Evolutionary conservation across 2,329 filamentous ascomycete species (phyloP).

Genomic region (Epichloe typhina): DNA sequence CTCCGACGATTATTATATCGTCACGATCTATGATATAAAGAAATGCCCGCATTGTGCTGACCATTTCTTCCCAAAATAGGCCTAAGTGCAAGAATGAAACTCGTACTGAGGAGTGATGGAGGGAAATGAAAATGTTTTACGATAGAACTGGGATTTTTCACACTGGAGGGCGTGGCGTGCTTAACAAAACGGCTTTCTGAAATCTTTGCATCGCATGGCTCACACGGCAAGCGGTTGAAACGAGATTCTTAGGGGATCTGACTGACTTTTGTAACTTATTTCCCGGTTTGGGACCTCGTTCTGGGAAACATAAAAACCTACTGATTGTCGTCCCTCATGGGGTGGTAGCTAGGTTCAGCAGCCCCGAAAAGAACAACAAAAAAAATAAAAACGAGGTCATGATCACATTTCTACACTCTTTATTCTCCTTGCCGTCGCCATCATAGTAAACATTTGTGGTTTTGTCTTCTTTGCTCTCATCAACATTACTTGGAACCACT

Average conservation of each 20-base stretch:
- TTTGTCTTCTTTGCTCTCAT: neutral
- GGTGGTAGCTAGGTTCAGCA: constrained; percentile 16
- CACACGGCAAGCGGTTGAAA: constrained; percentile 13
- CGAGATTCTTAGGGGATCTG: constrained; percentile 18
- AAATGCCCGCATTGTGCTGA: neutral
- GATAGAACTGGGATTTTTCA: constrained; percentile 2
- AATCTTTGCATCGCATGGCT: constrained; percentile 26
- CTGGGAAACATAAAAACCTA: constrained; percentile 13
- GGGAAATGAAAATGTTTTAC: constrained; percentile 3
- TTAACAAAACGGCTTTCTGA: constrained; percentile 15
- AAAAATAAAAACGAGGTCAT: constrained; percentile 24
- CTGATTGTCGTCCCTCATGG: constrained; percentile 19
- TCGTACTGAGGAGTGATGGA: constrained; percentile 4
- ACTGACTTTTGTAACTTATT: constrained; percentile 21
- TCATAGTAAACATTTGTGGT: neutral
- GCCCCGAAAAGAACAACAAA: constrained; percentile 16
- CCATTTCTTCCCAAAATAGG: neutral
- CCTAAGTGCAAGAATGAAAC: constrained; percentile 6
- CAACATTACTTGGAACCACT: too few species aligned
- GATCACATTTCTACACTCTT: constrained; percentile 13
- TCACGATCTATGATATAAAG: too few species aligned
- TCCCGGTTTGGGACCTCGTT: constrained; percentile 23
- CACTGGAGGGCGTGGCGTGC: constrained; percentile 23
- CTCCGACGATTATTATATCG: too few species aligned
- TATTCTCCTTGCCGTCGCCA: too few species aligned